Evolutionary conservation across 23 red algal genomes (phyloP).

Genomic region (Gracilaria gracilis): DNA sequence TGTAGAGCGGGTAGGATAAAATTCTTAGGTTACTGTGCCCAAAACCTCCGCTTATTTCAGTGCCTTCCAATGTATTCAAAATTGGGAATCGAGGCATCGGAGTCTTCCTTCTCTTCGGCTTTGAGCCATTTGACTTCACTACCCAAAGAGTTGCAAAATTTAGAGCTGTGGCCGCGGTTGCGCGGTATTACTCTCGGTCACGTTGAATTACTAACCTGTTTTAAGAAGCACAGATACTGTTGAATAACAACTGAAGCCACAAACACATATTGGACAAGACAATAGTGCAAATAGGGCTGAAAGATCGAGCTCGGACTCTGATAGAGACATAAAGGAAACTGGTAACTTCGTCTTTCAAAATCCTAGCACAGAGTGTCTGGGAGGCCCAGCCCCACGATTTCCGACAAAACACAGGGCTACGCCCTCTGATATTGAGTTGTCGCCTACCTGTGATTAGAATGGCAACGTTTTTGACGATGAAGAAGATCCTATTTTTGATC

Average conservation of each 20-base stretch:
- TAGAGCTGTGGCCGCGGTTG: no score
- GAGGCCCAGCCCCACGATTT: not conserved
- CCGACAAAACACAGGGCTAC: conserved; percentile 13
- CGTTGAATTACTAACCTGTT: not conserved
- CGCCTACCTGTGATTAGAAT: not conserved
- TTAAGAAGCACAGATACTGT: not conserved
- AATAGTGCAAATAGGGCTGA: not conserved
- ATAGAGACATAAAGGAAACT: not conserved
- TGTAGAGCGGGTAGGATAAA: not conserved
- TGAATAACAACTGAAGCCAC: not conserved
- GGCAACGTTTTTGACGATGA: not conserved
- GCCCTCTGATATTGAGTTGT: conserved; percentile 25
- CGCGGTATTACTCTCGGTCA: not conserved
- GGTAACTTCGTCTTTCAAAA: not conserved
- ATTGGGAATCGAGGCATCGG: not conserved
- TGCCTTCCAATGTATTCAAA: not conserved
- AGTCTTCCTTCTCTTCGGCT: not conserved
- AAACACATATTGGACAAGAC: not conserved
- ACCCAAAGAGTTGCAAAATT: no score
- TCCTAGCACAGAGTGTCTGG: not conserved
- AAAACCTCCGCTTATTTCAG: not conserved
- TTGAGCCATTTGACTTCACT: not conserved
- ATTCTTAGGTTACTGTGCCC: no score
- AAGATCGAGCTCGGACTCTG: not conserved
- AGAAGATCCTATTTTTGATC: conserved; percentile 1